A percentile compares a stretch with the other conserved stretches of the same genome.
Evolutionary conservation across 2,329 filamentous ascomycete genomes (phyloP).

Genomic region (Epichloe glyceriae): DNA sequence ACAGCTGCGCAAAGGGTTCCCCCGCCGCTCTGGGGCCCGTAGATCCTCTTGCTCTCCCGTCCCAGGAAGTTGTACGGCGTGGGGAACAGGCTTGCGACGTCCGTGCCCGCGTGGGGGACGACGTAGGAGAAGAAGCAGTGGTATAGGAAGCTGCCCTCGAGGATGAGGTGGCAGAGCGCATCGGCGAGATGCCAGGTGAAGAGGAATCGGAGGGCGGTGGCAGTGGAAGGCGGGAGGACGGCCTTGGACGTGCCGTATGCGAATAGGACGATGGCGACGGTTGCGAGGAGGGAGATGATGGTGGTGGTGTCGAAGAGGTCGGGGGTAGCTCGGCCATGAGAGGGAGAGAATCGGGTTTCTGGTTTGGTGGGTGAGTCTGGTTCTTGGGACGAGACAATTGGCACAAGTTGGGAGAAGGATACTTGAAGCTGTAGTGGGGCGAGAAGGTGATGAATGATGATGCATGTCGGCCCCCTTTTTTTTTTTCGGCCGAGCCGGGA

Average conservation of each 20-base stretch:
- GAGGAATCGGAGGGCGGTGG: slow-evolving; percentile 53
- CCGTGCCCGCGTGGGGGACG: slow-evolving; percentile 10
- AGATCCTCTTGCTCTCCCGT: slow-evolving; percentile 30
- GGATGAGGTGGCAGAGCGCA: slow-evolving; percentile 77
- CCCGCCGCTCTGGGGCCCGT: slow-evolving; percentile 45
- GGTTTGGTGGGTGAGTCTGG: no score
- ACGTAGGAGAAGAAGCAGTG: slow-evolving; percentile 71
- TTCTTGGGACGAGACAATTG: no score
- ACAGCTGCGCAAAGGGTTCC: slow-evolving; percentile 43
- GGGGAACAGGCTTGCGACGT: slow-evolving; percentile 26
- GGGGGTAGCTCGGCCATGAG: slow-evolving; percentile 23
- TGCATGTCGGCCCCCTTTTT: no score
- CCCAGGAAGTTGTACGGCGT: slow-evolving; percentile 41
- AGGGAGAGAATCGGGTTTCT: no score
- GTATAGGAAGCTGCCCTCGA: slow-evolving; percentile 86
- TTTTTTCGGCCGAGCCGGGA: no score
- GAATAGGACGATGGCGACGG: slow-evolving; percentile 35
- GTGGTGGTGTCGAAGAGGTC: slow-evolving; percentile 49
- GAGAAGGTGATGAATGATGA: no score
- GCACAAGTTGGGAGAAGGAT: no score
- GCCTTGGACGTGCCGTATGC: slow-evolving; percentile 36
- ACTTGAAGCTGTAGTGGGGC: no score
- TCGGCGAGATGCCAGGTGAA: slow-evolving; percentile 96
- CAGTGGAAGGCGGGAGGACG: slow-evolving; percentile 34
- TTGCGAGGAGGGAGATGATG: slow-evolving; percentile 43